Evolutionary conservation across 495 filamentous ascomycete species (phyloP), one percentile per base, ranked within the genome.

Genomic region (Talaromyces wortmannii): DNA sequence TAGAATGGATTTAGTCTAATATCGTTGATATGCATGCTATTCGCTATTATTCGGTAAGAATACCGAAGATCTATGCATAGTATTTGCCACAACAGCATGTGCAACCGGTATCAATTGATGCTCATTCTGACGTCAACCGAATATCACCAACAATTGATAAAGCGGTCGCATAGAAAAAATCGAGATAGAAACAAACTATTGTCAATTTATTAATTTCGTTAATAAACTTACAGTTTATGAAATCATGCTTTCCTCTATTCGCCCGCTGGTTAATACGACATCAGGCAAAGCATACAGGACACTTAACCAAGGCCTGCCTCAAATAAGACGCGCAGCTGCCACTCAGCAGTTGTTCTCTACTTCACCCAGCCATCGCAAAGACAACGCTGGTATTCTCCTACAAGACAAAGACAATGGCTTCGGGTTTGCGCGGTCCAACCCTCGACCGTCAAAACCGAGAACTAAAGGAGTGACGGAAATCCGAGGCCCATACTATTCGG

Each of bases 271-370:
- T 1, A 48, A 30, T 5, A 16, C 45, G 23, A 17, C 45, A 11
- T 2, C 2, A 23, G 23, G 23, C 23, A 23, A 23, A 23, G 23
- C 23, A 40, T 30, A 17, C 15, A 6, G 15, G 3, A 6, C 16
- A 48, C 10, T 48, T 6, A 8, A 4, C 7, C 7, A 48, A 11
- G 45, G 15, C 5, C 45, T 48, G 45, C 15, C 45, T 30, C 45
- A 48, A 48, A 17, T 48, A 48, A 48, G 10, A 10, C 8, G 36
- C 8, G 36, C 36, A 40, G 13, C 45, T 11, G 10, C 8, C 8
- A 11, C 45, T 11, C 13, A 90, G 90, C 55, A 92, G 92, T 62
- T 76, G 83, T 73, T 97, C 90, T 51, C 97, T 87, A 7, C 88
- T 58, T 81, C 87, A 43, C 83, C 79, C 31, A 96, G 90, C 57